Conservation (phyloP, 2,329 filamentous ascomycete species). For the Sclerotinia glacialis region DNA sequence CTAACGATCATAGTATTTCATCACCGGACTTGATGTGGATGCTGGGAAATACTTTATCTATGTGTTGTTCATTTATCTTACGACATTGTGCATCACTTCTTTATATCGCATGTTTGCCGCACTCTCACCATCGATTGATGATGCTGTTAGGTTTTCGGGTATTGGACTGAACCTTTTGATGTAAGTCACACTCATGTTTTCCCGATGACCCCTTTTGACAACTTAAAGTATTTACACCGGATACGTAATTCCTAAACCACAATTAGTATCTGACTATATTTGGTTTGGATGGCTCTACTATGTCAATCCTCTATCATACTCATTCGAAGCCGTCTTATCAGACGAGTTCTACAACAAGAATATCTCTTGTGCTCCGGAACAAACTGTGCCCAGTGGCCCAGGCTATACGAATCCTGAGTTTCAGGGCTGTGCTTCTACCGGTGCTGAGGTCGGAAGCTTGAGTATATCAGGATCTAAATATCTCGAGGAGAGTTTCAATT, state of each 20-base stretch:
- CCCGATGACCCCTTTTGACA: not conserved
- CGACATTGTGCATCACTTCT: constrained; percentile 59
- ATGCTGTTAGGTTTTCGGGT: constrained; percentile 63
- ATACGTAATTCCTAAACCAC: constrained; percentile 65
- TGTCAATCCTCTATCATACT: constrained; percentile 50
- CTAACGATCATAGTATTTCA: constrained; percentile 51
- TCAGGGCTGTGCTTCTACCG: constrained; percentile 61
- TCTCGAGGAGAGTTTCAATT: constrained; percentile 53
- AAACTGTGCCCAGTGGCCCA: constrained; percentile 59
- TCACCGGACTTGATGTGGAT: constrained; percentile 56
- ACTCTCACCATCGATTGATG: constrained; percentile 62
- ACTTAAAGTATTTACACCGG: constrained; percentile 54
- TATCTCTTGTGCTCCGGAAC: constrained; percentile 55
- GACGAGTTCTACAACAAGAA: constrained; percentile 59
- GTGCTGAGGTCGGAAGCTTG: constrained; percentile 51
- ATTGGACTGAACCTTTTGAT: constrained; percentile 60
- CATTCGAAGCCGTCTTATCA: constrained; percentile 61
- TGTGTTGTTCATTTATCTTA: constrained; percentile 61
- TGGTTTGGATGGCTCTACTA: constrained; percentile 62
- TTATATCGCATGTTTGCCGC: constrained; percentile 67
- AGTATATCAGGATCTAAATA: constrained; percentile 55
- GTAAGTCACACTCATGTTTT: constrained; percentile 19
- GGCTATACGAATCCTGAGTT: constrained; percentile 50
- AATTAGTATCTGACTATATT: constrained; percentile 56
- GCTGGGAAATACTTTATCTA: constrained; percentile 65